Base-by-base conservation (phyloP, 495 filamentous ascomycete species). In the Lasiosphaeria miniovina region DNA sequence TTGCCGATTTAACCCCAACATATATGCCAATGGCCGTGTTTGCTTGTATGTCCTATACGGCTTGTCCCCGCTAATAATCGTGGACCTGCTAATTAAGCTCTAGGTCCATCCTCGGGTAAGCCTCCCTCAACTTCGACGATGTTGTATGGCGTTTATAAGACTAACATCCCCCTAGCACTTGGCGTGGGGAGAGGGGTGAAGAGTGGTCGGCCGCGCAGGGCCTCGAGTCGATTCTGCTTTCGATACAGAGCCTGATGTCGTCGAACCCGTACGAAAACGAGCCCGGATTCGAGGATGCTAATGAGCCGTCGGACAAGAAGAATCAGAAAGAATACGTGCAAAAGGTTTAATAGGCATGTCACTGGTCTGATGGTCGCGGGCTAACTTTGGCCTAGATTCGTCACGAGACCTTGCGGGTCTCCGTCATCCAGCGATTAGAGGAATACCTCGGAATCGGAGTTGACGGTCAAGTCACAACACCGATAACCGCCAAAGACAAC, bases 171-270 rank as follows among this genome's bases (percentile, higher is more conserved):
- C 43, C 40, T 67, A 96, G 94, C 58, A 98, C 94, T 70, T 98
- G 94, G 94, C 84, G 87, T 36, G 94, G 93, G 6, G 86, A 93
- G 66, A 78, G 85, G 33, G 89, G 90, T 49, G 94, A 98, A 70
- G 85, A 96, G 68, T 98, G 94, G 94, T 96, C 91, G 34, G 89
- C 92, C 0, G 95, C 94, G 3, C 94, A 98, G 70, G 93, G 94
- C 15, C 78, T 98, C 4, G 94, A 98, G 71, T 97, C 94, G 1
- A 89, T 97, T 52, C 72, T 98, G 36, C 84, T 98, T 36, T 98
- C 94, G 5, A 97, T 98, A 55, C 94, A 98, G 71, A 96, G 91
- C 67, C 77, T 98, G 34, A 92, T 98, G 87, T 95, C 91, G 1
- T 74, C 84, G 31, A 96, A 97, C 69, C 94, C 94, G 0, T 98